phyloP scores from a whole-genome alignment of 2,329 filamentous ascomycete genomes.

The Rutstroemia sydowiana region DNA sequence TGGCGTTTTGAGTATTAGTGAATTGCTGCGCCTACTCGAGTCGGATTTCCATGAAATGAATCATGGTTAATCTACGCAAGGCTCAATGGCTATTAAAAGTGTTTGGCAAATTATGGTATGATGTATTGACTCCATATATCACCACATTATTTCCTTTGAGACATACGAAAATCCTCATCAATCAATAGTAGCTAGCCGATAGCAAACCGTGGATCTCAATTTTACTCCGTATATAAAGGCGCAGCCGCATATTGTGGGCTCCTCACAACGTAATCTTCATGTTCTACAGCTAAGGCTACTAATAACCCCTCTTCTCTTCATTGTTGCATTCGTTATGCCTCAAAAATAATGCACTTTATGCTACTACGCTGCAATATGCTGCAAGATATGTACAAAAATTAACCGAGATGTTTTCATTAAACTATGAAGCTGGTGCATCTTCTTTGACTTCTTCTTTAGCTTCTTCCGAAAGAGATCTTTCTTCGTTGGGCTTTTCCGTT shows the following conservation, averaged over 20 bases:
- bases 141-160: background rate
- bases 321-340: background rate
- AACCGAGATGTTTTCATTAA: background rate
- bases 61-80: no score
- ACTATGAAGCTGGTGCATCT: conserved; percentile 23
- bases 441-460: conserved; percentile 20
- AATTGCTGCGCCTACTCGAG: no score
- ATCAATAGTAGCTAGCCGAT: background rate
- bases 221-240: background rate
- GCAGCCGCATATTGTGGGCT: background rate
- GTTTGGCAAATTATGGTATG: no score
- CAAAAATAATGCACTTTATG: background rate
- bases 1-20: no score
- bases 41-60: no score
- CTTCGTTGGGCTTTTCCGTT: conserved; percentile 6
- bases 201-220: background rate
- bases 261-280: no score
- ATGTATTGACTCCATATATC: no score
- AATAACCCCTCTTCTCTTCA: background rate
- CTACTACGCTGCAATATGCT: background rate
- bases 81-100: no score
- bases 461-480: conserved; percentile 15
- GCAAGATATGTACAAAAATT: conserved; percentile 6
- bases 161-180: no score
- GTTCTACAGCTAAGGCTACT: no score